Evolutionary conservation across 306 rosid species (phyloP), one percentile per base, ranked within the genome.

Genomic region (Canavalia gladiata): DNA sequence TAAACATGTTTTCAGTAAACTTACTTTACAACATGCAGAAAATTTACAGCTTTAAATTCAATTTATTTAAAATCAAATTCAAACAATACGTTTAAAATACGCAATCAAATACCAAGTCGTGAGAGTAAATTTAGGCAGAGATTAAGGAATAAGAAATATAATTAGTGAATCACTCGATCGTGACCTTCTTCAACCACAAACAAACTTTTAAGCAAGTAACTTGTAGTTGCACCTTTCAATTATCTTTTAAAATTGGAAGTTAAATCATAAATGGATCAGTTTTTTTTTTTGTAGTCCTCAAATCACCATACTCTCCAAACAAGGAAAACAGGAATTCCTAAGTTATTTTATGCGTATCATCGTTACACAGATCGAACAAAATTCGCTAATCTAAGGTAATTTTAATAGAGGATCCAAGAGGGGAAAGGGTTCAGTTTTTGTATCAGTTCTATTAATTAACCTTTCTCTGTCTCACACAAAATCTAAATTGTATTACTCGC

Each of bases 161-260:
- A 51, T 7, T 41, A 73, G 39, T 65, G 25, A 45, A 72, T 30
- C 39, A 28, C 25, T 52, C 68, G 76, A 25, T 10, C 18, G 31
- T 56, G 11, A 51, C 35, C 60, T 77, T 83, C 60, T 77, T 83
- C 39, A 52, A 69, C 43, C 77, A 9, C 25, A 59, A 60, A 31
- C 60, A 82, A 69, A 34, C 47, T 5, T 56, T 31, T 28, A 67
- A 59, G 6, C 25, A 67, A 59, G 6, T 29, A 56, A 74, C 77
- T 54, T 74, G 80, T 34, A 13, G 29, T 39, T 68, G 11, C 50
- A 69, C 2, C 59, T 59, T 30, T 39, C 25, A 35, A 25, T 35
- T 68, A 49, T 35, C 63, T 76, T 82, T 74, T 82, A 30, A 72
- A 76, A 68, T 29, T 46, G 8, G 37, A 33, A 39, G 39, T 69